Evolutionary conservation across 2,329 filamentous ascomycete species (phyloP).

Genomic region (Fusarium praegraminearum): DNA sequence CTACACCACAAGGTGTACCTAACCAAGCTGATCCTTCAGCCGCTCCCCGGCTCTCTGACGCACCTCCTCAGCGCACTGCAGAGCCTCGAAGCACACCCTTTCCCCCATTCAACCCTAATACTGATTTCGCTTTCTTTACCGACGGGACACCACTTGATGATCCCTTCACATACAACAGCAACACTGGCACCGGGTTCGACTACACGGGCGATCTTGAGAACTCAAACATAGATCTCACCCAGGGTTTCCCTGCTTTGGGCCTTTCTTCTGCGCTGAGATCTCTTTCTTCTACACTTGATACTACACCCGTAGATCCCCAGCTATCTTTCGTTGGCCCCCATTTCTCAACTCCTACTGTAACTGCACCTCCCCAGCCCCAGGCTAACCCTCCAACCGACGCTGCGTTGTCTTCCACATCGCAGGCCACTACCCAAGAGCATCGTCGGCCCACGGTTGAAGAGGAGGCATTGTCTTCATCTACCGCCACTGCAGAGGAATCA

Average conservation of each 20-base stretch:
- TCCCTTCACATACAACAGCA: neutral
- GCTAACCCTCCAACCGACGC: neutral
- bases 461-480: neutral
- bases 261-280: neutral
- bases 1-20: neutral
- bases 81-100: neutral
- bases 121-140: neutral
- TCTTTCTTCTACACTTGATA: neutral
- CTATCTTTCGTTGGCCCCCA: neutral
- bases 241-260: neutral
- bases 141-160: neutral
- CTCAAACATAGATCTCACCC: neutral
- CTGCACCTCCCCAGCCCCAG: neutral
- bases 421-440: neutral
- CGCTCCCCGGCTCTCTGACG: neutral
- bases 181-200: neutral
- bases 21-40: neutral
- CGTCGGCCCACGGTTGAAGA: neutral
- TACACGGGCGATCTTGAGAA: neutral
- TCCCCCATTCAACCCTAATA: neutral
- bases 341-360: no score
- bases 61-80: neutral
- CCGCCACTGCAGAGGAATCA: neutral
- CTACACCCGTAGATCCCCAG: neutral
- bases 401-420: neutral